Evolutionary conservation across 1,284 basidiomycete species (phyloP), one percentile per base, ranked within the genome.

Genomic region (Fomitiporia mediterranea): DNA sequence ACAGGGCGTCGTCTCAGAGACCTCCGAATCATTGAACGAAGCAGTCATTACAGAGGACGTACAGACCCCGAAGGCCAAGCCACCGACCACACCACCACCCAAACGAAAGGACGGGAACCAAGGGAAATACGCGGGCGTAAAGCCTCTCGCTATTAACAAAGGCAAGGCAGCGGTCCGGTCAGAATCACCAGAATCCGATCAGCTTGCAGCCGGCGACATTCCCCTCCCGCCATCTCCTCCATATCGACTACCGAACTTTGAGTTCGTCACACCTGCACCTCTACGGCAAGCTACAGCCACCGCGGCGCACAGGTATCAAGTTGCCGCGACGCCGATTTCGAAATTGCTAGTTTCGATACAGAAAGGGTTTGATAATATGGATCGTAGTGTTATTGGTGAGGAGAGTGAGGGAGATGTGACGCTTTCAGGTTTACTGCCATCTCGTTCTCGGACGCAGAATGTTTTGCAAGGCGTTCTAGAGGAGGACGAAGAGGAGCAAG

Each of bases 331-430:
- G 27, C 86, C 86, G 1, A 89, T 89, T 52, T 86, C 86, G 1
- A 73, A 79, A 5, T 74, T 89, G 37, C 72, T 89, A 35, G 75
- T 77, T 32, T 84, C 83, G 2, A 89, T 89, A 57, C 77, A 88
- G 62, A 77, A 74, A 25, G 86, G 84, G 11, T 89, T 89, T 67
- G 66, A 84, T 7, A 21, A 4, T 7, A 21, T 2, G 21, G 39
- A 53, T 23, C 5, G 6, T 2, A 42, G 25, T 21, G 27, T 43
- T 13, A 32, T 49, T n/a, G 27, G 9, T 23, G 34, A 35, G 21
- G 47, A 49, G 27, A 21, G 15, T 11, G 47, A 49, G 27, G 27
- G 27, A 4, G 47, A 32, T 4, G 25, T 8, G n/a, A n/a, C n/a
- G n/a, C n/a, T n/a, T n/a, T n/a, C n/a, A n/a, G n/a, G n/a, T n/a